These are phyloP conservation scores for Plasmopara viticola DNA, from an alignment of 352 stramenopile species.

Conservation along the genomic window DNA sequence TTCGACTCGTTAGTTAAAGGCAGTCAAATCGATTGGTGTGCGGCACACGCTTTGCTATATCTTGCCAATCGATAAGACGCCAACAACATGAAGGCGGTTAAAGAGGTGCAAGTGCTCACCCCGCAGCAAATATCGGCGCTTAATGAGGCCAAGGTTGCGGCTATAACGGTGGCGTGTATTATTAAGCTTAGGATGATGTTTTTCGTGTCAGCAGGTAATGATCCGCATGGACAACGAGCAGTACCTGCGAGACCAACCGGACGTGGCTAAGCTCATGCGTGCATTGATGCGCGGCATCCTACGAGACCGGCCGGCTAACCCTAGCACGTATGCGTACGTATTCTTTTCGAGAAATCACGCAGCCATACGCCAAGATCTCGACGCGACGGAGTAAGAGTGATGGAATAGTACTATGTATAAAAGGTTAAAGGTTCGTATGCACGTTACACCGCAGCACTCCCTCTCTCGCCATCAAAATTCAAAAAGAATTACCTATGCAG, in stretches of 20 bases:
- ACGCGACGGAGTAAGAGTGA: too few species aligned
- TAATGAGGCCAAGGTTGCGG: conserved; percentile 56
- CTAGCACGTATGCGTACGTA: conserved; percentile 43
- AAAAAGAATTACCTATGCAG: conserved; percentile 21
- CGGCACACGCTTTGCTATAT: conserved; percentile 5
- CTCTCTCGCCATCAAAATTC: conserved; percentile 16
- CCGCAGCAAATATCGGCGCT: conserved; percentile 52
- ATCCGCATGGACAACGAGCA: conserved; percentile 71
- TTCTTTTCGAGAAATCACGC: conserved; percentile 42
- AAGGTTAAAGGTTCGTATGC: too few species aligned
- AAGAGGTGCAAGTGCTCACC: conserved; percentile 50
- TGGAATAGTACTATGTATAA: too few species aligned
- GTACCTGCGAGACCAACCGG: conserved; percentile 59
- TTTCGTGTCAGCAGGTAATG: conserved; percentile 28
- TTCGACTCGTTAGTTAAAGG: conserved; percentile 2
- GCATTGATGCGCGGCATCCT: conserved; percentile 53
- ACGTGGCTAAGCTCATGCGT: conserved; percentile 51
- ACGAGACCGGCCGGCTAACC: conserved; percentile 40
- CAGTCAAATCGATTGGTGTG: conserved; percentile 1
- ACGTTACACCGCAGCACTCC: too few species aligned
- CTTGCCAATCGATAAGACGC: conserved; percentile 15
- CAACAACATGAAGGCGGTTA: too few species aligned
- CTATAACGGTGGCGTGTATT: too few species aligned
- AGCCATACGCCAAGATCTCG: too few species aligned
- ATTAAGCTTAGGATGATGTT: too few species aligned